Conservation (phyloP, 768 basidiomycete genomes). For the Boletellus ananas region DNA sequence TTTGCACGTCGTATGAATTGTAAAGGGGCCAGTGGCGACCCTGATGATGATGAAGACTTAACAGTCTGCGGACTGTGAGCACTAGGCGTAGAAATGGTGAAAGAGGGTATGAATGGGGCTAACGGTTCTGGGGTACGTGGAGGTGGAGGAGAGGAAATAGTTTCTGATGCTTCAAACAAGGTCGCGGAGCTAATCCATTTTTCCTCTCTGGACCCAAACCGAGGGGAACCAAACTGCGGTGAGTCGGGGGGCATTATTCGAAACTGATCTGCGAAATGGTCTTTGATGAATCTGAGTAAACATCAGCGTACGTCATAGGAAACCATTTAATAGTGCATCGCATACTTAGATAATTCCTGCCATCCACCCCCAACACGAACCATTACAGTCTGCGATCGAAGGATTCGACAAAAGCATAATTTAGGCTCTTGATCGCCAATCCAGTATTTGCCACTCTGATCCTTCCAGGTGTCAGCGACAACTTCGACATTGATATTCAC, state of each 20-base stretch:
- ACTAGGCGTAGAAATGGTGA: constrained; percentile 52
- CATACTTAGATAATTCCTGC: constrained; percentile 86
- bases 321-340: constrained; percentile 9
- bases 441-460: constrained; percentile 94
- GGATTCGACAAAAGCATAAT: constrained; percentile 87
- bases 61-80: constrained; percentile 44
- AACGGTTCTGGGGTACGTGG: constrained; percentile 70
- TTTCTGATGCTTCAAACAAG: constrained; percentile 54
- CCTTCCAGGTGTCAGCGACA: constrained; percentile 82
- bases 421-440: constrained; percentile 90
- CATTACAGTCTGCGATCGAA: constrained; percentile 92
- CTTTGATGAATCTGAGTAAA: constrained; percentile 69
- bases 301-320: background rate
- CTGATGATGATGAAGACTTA: constrained; percentile 54
- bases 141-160: constrained; percentile 33
- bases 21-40: constrained; percentile 73
- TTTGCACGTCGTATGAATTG: constrained; percentile 85
- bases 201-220: constrained; percentile 50
- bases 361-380: constrained; percentile 95
- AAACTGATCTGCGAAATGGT: constrained; percentile 82
- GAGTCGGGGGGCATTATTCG: constrained; percentile 63
- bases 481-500: constrained; percentile 81
- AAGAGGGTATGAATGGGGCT: constrained; percentile 56
- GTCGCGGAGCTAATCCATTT: constrained; percentile 83
- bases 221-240: constrained; percentile 41